These are phyloP conservation scores for Colletotrichum spinosum DNA, from an alignment of 2,329 filamentous ascomycete species.

Conservation along the genomic window DNA sequence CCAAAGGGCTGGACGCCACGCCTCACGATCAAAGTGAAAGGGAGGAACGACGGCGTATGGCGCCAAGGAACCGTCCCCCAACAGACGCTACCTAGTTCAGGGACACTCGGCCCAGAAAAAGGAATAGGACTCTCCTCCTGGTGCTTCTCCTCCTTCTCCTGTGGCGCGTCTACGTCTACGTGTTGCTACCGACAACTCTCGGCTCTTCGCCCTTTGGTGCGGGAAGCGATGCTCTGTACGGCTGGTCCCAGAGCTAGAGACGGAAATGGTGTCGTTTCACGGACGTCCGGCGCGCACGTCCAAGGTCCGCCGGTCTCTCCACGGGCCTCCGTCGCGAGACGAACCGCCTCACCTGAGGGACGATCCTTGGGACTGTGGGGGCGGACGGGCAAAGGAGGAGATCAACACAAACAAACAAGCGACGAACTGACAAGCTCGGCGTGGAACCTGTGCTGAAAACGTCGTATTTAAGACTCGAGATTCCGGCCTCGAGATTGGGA, in stretches of 20 bases:
- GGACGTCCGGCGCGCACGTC: constrained; percentile 34
- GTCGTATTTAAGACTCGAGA: constrained; percentile 28
- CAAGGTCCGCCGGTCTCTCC: constrained; percentile 36
- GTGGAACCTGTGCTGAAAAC: constrained; percentile 4
- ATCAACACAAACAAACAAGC: neutral
- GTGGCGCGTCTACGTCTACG: constrained; percentile 4
- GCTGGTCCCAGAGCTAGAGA: constrained; percentile 23
- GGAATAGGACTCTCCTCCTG: neutral
- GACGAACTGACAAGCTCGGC: neutral
- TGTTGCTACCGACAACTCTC: constrained; percentile 6
- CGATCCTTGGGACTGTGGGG: constrained; percentile 4
- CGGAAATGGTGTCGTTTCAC: constrained; percentile 33
- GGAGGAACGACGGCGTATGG: constrained; percentile 8
- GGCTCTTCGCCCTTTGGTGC: constrained; percentile 35
- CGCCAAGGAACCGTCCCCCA: constrained; percentile 18
- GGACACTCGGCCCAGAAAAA: constrained; percentile 19
- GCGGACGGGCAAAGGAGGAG: neutral
- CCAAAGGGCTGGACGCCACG: no score
- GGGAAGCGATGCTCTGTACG: constrained; percentile 31
- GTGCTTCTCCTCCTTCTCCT: neutral
- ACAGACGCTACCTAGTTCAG: constrained; percentile 14
- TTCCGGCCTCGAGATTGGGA: neutral
- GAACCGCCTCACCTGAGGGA: constrained; percentile 28
- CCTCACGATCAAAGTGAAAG: neutral
- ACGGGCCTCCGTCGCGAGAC: constrained; percentile 34